A percentile compares a stretch with the other conserved stretches of the same genome.
Conservation (phyloP, 2,329 filamentous ascomycete genomes). For the Apiospora pterosperma region DNA sequence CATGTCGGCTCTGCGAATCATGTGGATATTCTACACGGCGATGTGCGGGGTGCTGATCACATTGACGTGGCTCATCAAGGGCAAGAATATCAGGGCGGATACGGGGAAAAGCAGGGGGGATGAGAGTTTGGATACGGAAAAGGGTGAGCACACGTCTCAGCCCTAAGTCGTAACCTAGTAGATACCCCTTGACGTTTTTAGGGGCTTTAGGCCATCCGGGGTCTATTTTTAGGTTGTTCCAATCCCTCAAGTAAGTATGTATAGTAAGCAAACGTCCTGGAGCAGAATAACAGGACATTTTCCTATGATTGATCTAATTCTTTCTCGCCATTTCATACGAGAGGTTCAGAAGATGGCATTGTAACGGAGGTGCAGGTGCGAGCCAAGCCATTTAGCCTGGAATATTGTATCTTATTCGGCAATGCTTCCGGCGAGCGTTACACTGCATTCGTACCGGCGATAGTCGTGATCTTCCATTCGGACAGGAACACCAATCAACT, state of each 20-base stretch:
- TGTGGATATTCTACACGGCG: constrained; percentile 8
- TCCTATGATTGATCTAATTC: not conserved
- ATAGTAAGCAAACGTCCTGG: too few species aligned
- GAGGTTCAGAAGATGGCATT: not conserved
- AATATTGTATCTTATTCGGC: not conserved
- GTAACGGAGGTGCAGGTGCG: too few species aligned
- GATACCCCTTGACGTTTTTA: not conserved
- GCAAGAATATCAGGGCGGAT: constrained; percentile 33
- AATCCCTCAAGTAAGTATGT: not conserved
- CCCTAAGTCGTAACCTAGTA: not conserved
- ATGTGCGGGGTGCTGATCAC: constrained; percentile 29
- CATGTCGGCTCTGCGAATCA: not conserved
- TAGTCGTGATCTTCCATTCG: not conserved
- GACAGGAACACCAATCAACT: not conserved
- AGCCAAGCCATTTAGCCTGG: not conserved
- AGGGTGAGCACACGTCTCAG: not conserved
- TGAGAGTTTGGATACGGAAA: not conserved
- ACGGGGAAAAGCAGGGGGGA: not conserved
- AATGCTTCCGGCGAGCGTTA: not conserved
- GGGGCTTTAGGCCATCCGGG: not conserved
- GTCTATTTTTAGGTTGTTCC: not conserved
- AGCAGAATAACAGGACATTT: too few species aligned
- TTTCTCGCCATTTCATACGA: not conserved
- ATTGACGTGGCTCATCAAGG: constrained; percentile 53
- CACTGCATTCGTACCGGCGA: not conserved